Evolutionary conservation across 2,329 filamentous ascomycete species (phyloP), one percentile per base, ranked within the genome.

Genomic region (Ceratocystis colombiana): DNA sequence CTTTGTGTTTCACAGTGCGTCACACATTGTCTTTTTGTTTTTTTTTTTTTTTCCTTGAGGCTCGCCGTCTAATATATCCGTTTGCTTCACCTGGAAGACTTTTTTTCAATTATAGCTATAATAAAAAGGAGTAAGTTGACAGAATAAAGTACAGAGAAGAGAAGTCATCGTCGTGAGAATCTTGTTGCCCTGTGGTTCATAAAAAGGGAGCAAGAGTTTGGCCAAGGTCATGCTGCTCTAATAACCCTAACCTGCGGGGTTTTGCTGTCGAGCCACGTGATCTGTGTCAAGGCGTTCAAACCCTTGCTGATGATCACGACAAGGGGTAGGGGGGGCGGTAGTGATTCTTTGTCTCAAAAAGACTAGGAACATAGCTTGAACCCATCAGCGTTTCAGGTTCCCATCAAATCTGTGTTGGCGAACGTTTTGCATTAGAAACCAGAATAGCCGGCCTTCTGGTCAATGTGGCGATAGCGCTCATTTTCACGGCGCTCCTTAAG

Each of bases 401-500:
- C 25, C 12, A 28, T 28, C 3, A 33, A 8, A 30, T n/a, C 1
- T 37, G 25, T 20, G 53, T 17, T 15, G 7, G 25, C 2, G 25
- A n/a, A 8, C 30, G 25, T 33, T 59, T 59, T 59, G 25, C 53
- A 30, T 73, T 82, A 82, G 41, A 78, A 76, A 64, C 79, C 75
- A 68, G 74, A 75, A 69, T 77, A 76, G 64, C 85, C 84, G 69
- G 76, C 83, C 83, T 94, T 94, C 80, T 90, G 85, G 73, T 93
- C 89, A 72, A 94, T 92, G 72, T 88, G 82, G 68, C 85, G 83
- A 77, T 90, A 94, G 68, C 89, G 81, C 75, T 88, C 85, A 72
- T 84, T 84, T 78, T 94, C 89, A 76, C 88, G 88, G 73, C 89
- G 85, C 71, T 90, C 86, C 80, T 91, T 92, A 71, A 90, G 79